Evolutionary conservation across 1,284 basidiomycete species (phyloP), one percentile per base, ranked within the genome.

Genomic region (Tylopilus sp.): DNA sequence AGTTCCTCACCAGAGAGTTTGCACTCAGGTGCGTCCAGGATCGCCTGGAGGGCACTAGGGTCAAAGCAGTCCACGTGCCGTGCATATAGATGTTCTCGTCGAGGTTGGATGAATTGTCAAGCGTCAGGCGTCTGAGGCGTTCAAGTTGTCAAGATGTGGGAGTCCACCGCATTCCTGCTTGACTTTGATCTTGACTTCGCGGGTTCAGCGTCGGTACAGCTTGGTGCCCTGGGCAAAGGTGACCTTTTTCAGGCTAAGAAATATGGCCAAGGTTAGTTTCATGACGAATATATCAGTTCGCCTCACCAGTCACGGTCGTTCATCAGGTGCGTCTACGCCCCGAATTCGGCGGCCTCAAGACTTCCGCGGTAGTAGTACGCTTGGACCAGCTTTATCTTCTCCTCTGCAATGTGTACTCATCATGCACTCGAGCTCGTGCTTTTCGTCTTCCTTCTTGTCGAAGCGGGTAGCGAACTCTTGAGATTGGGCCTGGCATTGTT

Each of bases 191-290:
- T 98, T 96, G 79, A 99, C 93, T 63, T 98, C 96, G 54, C 95
- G 91, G 65, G 99, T 94, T 97, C 97, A 99, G 68, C 95, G 89
- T 60, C 96, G 91, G 80, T 99, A 97, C 54, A 99, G 90, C 83
- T 99, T 97, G 72, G 99, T 96, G 29, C 97, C 98, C 79, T 99
- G 97, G 7, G 96, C 93, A 57, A 99, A 89, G 65, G 99, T 96
- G 79, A 98, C 97, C 78, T 98, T 95, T 78, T 93, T 95, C 68
- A 99, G 86, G 56, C 96, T 97, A 67, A 8, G 36, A 22, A 24
- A 41, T 26, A 24, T 18, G 29, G 3, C 16, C 52, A 9, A 6
- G 10, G 36, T 74, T 36, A 65, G 19, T 36, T 6, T 54, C 26
- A 49, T 26, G 22, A 39, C 29, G 53, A 65, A 39, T 32, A 41